Conservation (phyloP, 306 rosid genomes). For the Citrullus colocynthis region DNA sequence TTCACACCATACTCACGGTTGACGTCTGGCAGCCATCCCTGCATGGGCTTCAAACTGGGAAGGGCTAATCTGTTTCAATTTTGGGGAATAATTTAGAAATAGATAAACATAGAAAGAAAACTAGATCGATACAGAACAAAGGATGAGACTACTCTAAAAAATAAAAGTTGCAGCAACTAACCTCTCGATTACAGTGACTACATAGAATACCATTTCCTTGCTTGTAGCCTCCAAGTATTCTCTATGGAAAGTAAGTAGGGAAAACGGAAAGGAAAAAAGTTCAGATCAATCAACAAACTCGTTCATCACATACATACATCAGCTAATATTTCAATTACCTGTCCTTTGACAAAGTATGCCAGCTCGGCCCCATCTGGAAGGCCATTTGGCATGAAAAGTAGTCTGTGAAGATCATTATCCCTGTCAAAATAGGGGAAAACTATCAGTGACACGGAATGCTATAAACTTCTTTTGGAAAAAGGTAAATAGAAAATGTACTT, state of each 20-base stretch:
- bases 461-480: neutral
- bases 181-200: constrained; percentile 78
- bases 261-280: neutral
- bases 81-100: constrained; percentile 8
- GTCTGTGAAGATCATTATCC: constrained; percentile 87
- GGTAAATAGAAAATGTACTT: neutral
- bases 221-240: constrained; percentile 87
- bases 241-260: constrained; percentile 21
- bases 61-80: constrained; percentile 71
- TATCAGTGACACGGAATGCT: neutral
- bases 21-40: constrained; percentile 99
- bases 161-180: constrained; percentile 15
- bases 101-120: constrained; percentile 4
- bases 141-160: neutral
- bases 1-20: constrained; percentile 71
- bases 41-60: constrained; percentile 99
- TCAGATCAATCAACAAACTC: neutral
- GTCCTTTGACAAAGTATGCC: constrained; percentile 92
- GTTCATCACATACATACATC: neutral
- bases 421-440: constrained; percentile 24
- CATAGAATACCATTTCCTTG: constrained; percentile 89
- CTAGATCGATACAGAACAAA: neutral
- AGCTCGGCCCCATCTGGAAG: constrained; percentile 97
- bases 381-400: constrained; percentile 93
- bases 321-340: constrained; percentile 28